These are phyloP conservation scores for Gaertneriomyces sp. DNA, from an alignment of 192 early-diverging fungal species.

Conservation along the genomic window DNA sequence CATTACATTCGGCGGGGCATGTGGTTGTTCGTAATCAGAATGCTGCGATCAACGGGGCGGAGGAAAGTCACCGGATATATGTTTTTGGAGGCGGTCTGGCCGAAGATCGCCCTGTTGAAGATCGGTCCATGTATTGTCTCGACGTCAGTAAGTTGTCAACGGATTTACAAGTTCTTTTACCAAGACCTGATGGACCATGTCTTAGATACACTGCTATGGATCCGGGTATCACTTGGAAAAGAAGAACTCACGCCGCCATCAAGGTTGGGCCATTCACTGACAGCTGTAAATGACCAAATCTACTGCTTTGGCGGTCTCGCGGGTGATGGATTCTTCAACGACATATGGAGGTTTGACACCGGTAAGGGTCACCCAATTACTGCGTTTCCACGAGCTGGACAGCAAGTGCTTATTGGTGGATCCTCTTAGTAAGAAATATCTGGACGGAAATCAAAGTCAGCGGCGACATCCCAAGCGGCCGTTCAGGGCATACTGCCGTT, in stretches of 20 bases:
- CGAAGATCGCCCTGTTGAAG: conserved; percentile 26
- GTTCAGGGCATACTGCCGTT: conserved; percentile 26
- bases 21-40: not conserved
- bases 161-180: not conserved
- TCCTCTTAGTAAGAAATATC: conserved; percentile 12
- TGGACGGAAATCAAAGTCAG: conserved; percentile 15
- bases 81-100: conserved; percentile 37
- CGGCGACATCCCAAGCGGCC: conserved; percentile 17
- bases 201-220: conserved; percentile 27
- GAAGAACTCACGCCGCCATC: conserved; percentile 7
- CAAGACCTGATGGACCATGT: not conserved
- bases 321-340: conserved; percentile 11
- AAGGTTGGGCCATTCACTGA: conserved; percentile 34
- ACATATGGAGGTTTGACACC: conserved; percentile 40
- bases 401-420: not conserved
- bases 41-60: not conserved
- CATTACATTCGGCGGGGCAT: conserved; percentile 28
- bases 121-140: conserved; percentile 36
- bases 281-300: conserved; percentile 16
- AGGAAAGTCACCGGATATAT: conserved; percentile 18
- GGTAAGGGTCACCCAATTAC: conserved; percentile 10
- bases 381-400: conserved; percentile 4
- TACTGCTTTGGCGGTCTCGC: conserved; percentile 35
- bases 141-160: conserved; percentile 28
- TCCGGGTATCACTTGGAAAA: conserved; percentile 7